A percentile compares a stretch with the other conserved stretches of the same genome.
Evolutionary conservation across 768 basidiomycete genomes (phyloP).

Genomic region (Tylopilus intermedius): DNA sequence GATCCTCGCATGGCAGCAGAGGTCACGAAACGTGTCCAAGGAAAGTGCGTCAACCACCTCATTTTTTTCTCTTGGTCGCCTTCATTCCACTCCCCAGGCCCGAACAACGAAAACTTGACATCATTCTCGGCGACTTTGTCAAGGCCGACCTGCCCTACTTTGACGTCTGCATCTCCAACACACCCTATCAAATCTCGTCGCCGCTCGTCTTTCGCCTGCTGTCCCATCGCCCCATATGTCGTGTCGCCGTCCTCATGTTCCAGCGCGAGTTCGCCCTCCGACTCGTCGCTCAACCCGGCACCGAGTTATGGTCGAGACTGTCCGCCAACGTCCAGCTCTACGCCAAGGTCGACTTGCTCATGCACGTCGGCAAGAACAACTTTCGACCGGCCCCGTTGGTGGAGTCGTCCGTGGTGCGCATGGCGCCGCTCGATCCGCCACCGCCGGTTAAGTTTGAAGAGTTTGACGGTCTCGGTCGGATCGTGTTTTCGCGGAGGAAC

Average conservation of each 20-base stretch:
- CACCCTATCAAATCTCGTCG: constrained; percentile 98
- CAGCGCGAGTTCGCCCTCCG: constrained; percentile 97
- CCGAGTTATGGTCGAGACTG: constrained; percentile 86
- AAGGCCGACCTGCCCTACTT: constrained; percentile 98
- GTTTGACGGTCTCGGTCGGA: constrained; percentile 91
- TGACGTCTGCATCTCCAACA: constrained; percentile 98
- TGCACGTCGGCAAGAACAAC: constrained; percentile 95
- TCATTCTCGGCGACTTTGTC: constrained; percentile 96
- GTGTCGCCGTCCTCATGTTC: constrained; percentile 98
- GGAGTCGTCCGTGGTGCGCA: constrained; percentile 86
- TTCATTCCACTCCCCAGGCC: constrained; percentile 48
- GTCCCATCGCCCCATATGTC: constrained; percentile 91
- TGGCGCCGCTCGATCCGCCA: constrained; percentile 90
- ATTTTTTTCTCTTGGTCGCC: neutral
- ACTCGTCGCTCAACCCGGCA: constrained; percentile 79
- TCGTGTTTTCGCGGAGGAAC: constrained; percentile 85
- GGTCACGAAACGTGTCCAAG: constrained; percentile 93
- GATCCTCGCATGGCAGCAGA: constrained; percentile 99
- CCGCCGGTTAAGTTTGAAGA: constrained; percentile 95
- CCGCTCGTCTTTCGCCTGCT: constrained; percentile 95
- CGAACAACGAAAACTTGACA: constrained; percentile 90
- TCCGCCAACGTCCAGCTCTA: constrained; percentile 98
- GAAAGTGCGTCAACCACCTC: constrained; percentile 65
- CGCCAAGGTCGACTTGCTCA: constrained; percentile 91
- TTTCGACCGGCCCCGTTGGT: constrained; percentile 95